These are phyloP conservation scores for Talaromyces sp. DNA, from an alignment of 2,329 filamentous ascomycete genomes.

Conservation along the genomic window DNA sequence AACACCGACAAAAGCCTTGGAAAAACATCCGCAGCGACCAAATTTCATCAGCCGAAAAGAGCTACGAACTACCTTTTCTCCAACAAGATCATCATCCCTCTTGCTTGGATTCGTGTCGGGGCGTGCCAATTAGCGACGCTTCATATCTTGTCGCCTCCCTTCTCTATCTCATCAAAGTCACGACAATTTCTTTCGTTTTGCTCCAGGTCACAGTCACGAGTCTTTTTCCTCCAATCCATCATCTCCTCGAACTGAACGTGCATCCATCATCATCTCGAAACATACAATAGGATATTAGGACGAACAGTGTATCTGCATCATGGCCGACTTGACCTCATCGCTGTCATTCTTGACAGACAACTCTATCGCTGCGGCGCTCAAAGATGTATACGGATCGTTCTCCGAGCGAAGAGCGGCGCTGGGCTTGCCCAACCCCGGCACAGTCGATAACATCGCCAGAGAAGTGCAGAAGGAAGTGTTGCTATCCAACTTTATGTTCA, in stretches of 20 bases:
- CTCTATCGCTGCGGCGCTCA: slow-evolving; percentile 64
- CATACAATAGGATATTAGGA: not conserved
- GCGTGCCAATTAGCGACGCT: slow-evolving; percentile 2
- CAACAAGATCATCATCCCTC: not conserved
- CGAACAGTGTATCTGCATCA: slow-evolving; percentile 22
- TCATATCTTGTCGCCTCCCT: not conserved
- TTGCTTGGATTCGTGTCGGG: slow-evolving; percentile 13
- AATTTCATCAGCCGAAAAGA: slow-evolving; percentile 16
- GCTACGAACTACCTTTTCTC: slow-evolving; percentile 1
- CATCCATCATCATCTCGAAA: slow-evolving; percentile 1
- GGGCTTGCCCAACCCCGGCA: slow-evolving; percentile 87
- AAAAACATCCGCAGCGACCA: slow-evolving; percentile 17
- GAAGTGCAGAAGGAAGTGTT: slow-evolving; percentile 97
- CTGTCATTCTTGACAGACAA: slow-evolving; percentile 71
- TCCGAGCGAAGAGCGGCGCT: slow-evolving; percentile 82
- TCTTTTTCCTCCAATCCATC: slow-evolving; percentile 11
- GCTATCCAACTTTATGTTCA: slow-evolving; percentile 95
- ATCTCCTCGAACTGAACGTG: not conserved
- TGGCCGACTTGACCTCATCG: slow-evolving; percentile 46
- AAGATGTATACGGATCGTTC: slow-evolving; percentile 77
- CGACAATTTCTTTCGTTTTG: not conserved
- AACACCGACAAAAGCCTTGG: not conserved
- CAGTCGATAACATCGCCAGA: slow-evolving; percentile 80
- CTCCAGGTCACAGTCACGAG: not conserved
- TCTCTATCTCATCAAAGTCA: not conserved